Conservation (phyloP, 2,329 filamentous ascomycete genomes). For the Albifimbria verrucaria region DNA sequence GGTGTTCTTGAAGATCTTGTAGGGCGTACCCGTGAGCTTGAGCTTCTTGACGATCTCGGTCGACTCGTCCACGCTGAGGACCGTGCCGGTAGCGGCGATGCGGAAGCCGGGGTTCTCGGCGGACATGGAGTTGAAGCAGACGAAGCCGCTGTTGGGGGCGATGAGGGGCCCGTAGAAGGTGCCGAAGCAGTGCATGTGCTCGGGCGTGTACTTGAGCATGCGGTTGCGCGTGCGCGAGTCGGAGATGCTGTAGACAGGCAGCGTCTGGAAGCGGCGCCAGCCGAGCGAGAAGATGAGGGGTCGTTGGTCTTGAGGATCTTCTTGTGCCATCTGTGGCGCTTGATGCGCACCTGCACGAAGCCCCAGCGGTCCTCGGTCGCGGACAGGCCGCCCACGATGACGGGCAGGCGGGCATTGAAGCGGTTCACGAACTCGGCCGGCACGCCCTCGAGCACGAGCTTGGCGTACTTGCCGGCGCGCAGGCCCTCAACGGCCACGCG, state of each 20-base stretch:
- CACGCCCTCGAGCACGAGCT: constrained; percentile 83
- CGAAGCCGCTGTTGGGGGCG: constrained; percentile 93
- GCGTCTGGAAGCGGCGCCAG: constrained; percentile 90
- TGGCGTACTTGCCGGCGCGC: constrained; percentile 88
- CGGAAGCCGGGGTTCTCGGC: constrained; percentile 85
- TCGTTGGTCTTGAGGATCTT: constrained; percentile 98
- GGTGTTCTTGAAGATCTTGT: constrained; percentile 99
- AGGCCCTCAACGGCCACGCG: constrained; percentile 83
- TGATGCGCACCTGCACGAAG: constrained; percentile 93
- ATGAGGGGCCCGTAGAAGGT: constrained; percentile 95
- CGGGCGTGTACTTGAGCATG: constrained; percentile 98
- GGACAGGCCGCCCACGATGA: constrained; percentile 88
- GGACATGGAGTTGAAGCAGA: constrained; percentile 85
- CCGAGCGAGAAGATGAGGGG: constrained; percentile 95
- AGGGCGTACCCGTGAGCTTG: constrained; percentile 87
- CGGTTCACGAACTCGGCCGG: constrained; percentile 83
- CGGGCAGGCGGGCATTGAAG: constrained; percentile 78
- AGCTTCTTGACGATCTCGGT: constrained; percentile 99
- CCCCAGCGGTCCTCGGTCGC: constrained; percentile 95
- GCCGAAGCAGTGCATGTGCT: constrained; percentile 98
- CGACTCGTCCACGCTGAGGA: constrained; percentile 90
- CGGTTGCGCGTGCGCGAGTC: constrained; percentile 91
- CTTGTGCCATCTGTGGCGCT: constrained; percentile 98
- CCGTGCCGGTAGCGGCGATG: constrained; percentile 89
- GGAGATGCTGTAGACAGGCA: constrained; percentile 91